phyloP scores from a whole-genome alignment of 768 basidiomycete species.

The Tremella yokohamensis region DNA sequence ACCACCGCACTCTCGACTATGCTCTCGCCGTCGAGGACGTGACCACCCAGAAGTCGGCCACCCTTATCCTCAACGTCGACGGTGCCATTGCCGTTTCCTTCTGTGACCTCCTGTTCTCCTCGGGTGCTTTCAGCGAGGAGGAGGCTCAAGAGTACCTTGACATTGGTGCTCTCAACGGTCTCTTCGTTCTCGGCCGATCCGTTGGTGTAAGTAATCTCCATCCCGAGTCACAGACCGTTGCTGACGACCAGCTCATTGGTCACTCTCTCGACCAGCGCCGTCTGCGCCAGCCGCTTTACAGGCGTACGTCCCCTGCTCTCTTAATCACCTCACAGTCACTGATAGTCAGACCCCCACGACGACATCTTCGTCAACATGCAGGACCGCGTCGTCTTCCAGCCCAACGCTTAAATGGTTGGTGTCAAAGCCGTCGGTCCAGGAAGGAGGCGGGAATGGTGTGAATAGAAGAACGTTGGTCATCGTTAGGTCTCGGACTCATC shows the following conservation, averaged over 20 bases:
- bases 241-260: conserved; percentile 51
- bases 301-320: conserved; percentile 61
- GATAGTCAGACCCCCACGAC: conserved; percentile 29
- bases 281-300: conserved; percentile 85
- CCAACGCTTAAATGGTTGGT: conserved; percentile 3
- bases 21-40: conserved; percentile 97
- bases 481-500: no score
- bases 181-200: conserved; percentile 95
- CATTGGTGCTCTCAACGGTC: conserved; percentile 69
- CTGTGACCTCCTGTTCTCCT: conserved; percentile 86
- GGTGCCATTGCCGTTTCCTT: conserved; percentile 89
- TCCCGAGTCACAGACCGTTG: conserved; percentile 51
- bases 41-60: conserved; percentile 96
- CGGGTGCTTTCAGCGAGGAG: conserved; percentile 88
- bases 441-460: no score
- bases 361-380: conserved; percentile 39
- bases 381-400: conserved; percentile 41
- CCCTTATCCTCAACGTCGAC: conserved; percentile 94
- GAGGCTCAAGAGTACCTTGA: conserved; percentile 98
- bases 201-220: conserved; percentile 88
- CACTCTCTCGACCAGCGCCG: conserved; percentile 96
- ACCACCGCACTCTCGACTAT: conserved; percentile 85
- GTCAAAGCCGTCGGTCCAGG: no score
- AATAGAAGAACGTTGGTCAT: no score
- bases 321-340: not conserved